Percentiles rank a stretch among this genome's conserved stretches.
Conservation (phyloP, 768 basidiomycete species). For the Lactarius tabidus region DNA sequence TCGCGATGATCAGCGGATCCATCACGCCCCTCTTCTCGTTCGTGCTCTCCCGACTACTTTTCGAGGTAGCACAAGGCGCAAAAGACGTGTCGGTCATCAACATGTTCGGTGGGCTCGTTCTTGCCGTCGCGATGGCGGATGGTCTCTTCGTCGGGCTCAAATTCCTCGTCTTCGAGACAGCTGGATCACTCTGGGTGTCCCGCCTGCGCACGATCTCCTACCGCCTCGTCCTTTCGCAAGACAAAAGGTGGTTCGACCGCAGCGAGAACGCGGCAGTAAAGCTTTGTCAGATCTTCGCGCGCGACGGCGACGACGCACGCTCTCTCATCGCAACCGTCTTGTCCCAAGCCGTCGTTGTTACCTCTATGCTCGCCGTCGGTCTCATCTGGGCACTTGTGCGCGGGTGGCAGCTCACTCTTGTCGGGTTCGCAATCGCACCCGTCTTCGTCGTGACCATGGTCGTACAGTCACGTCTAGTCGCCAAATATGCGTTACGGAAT, state of each 20-base stretch:
- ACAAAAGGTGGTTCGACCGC: slow-evolving; percentile 84
- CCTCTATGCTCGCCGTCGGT: slow-evolving; percentile 78
- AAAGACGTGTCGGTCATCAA: slow-evolving; percentile 59
- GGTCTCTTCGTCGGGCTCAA: slow-evolving; percentile 72
- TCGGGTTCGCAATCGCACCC: slow-evolving; percentile 82
- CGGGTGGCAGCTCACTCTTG: slow-evolving; percentile 92
- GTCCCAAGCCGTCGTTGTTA: slow-evolving; percentile 67
- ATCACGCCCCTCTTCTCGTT: slow-evolving; percentile 92
- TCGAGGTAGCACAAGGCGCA: slow-evolving; percentile 68
- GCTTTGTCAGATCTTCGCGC: slow-evolving; percentile 73
- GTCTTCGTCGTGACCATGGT: slow-evolving; percentile 75
- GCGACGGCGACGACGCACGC: slow-evolving; percentile 87
- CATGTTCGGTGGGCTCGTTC: slow-evolving; percentile 64
- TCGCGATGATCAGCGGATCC: slow-evolving; percentile 71
- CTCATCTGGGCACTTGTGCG: slow-evolving; percentile 82
- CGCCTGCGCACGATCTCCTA: slow-evolving; percentile 55
- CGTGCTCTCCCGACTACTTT: slow-evolving; percentile 78
- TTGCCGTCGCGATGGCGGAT: slow-evolving; percentile 71
- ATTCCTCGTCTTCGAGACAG: slow-evolving; percentile 75
- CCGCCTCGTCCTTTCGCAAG: slow-evolving; percentile 62
- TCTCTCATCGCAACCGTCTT: slow-evolving; percentile 69
- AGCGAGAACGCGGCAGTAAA: slow-evolving; percentile 52
- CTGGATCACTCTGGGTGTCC: slow-evolving; percentile 72
- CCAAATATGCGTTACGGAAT: slow-evolving; percentile 69
- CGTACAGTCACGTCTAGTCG: slow-evolving; percentile 67